Evolutionary conservation across 768 basidiomycete genomes (phyloP).

Genomic region (Lactarius pseudohatsudake): DNA sequence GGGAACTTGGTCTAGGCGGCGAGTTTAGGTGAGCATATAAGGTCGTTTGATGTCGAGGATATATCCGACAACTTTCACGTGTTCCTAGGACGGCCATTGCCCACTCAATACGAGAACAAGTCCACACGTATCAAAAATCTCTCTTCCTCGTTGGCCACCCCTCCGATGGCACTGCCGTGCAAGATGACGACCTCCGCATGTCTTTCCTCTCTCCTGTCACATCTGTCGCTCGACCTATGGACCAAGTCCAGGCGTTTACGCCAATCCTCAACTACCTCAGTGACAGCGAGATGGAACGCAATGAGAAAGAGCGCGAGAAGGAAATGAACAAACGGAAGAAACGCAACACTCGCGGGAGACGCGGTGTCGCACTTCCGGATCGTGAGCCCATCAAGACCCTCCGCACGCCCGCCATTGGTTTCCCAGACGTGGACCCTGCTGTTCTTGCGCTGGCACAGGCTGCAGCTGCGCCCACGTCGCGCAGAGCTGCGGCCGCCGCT

Average conservation of each 20-base stretch:
- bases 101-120: conserved; percentile 94
- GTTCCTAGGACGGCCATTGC: conserved; percentile 81
- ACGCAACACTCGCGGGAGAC: conserved; percentile 76
- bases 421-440: conserved; percentile 74
- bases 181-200: conserved; percentile 88
- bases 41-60: neutral
- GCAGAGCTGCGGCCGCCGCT: conserved; percentile 84
- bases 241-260: conserved; percentile 78
- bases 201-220: conserved; percentile 84
- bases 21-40: conserved; percentile 78
- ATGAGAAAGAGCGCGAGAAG: conserved; percentile 92
- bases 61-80: neutral
- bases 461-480: conserved; percentile 63
- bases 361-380: conserved; percentile 85
- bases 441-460: conserved; percentile 65
- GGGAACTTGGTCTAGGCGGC: conserved; percentile 84
- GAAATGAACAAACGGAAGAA: conserved; percentile 84
- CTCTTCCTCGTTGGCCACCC: conserved; percentile 88
- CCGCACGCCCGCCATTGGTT: conserved; percentile 84
- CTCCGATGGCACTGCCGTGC: conserved; percentile 71
- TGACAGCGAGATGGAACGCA: conserved; percentile 84
- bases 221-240: conserved; percentile 67
- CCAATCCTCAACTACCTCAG: conserved; percentile 88
- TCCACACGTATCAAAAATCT: conserved; percentile 87
- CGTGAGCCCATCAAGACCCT: conserved; percentile 90